These are phyloP conservation scores for Filobasidium wieringae DNA, from an alignment of 768 basidiomycete genomes.

Conservation along the genomic window DNA sequence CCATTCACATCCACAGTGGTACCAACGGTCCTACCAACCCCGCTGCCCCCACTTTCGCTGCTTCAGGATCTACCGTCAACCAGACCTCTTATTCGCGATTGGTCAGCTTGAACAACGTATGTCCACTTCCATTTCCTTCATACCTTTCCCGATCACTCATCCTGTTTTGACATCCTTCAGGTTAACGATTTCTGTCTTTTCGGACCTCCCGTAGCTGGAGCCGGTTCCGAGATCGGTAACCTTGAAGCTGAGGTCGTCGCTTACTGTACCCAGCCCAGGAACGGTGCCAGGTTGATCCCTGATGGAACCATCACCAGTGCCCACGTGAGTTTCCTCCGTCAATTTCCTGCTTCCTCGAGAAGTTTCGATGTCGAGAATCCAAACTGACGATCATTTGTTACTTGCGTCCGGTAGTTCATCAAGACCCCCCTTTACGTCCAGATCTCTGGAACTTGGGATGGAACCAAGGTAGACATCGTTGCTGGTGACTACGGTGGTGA, in stretches of 20 bases:
- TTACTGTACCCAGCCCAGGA: constrained; percentile 36
- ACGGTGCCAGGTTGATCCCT: constrained; percentile 43
- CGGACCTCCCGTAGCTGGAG: constrained; percentile 2
- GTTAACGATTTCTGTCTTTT: constrained; percentile 32
- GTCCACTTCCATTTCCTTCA: neutral
- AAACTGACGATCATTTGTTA: neutral
- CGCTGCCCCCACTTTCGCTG: constrained; percentile 19
- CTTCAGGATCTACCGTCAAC: constrained; percentile 35
- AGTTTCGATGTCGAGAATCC: neutral
- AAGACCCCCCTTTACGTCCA: constrained; percentile 44
- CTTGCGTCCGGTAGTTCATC: constrained; percentile 19
- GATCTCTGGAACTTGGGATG: constrained; percentile 45
- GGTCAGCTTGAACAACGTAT: constrained; percentile 27
- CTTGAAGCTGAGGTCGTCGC: constrained; percentile 5
- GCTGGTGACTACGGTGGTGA: constrained; percentile 30
- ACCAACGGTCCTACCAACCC: constrained; percentile 30
- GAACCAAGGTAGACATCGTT: constrained; percentile 42
- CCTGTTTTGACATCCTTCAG: neutral
- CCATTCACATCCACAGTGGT: no score
- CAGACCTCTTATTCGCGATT: constrained; percentile 35
- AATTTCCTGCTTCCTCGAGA: neutral
- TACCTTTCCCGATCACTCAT: neutral
- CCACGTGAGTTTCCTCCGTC: neutral
- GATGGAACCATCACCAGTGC: constrained; percentile 37
- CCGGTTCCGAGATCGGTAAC: neutral